Percentiles rank a stretch among this genome's conserved stretches.
Conservation (phyloP, 192 early-diverging fungal species). For the Thamnidium elegans region DNA sequence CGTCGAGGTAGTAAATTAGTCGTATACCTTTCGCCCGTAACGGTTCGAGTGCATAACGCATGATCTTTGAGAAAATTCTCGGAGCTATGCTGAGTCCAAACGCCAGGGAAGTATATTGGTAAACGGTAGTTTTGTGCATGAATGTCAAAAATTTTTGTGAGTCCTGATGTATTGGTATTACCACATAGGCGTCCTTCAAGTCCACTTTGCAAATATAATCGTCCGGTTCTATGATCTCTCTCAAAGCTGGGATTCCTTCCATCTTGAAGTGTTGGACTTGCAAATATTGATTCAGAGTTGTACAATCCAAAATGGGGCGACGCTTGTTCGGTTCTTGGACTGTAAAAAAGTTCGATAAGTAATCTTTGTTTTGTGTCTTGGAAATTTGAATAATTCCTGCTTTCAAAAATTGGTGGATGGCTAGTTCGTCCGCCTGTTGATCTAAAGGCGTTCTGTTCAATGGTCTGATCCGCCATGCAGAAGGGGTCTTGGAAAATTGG, state of each 20-base stretch:
- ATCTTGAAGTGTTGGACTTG: conserved; percentile 29
- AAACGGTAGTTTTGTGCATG: background rate
- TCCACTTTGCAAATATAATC: conserved; percentile 17
- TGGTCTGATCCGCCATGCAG: too few species aligned
- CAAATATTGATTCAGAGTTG: conserved; percentile 4
- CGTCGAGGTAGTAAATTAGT: conserved; percentile 13
- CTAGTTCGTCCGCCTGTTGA: too few species aligned
- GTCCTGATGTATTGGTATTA: conserved; percentile 12
- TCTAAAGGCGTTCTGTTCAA: too few species aligned
- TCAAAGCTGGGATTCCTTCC: conserved; percentile 26
- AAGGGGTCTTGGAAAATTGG: too few species aligned
- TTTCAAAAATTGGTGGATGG: too few species aligned
- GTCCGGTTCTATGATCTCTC: conserved; percentile 18
- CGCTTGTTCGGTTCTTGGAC: too few species aligned
- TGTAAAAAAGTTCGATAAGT: too few species aligned
- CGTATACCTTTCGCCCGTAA: conserved; percentile 11
- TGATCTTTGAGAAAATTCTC: too few species aligned
- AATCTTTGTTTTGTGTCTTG: too few species aligned
- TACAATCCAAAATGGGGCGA: conserved; percentile 14
- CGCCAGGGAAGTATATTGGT: conserved; percentile 7
- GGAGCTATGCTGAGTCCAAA: conserved; percentile 13
- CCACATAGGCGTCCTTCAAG: conserved; percentile 22
- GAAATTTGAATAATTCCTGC: too few species aligned
- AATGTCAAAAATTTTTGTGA: conserved; percentile 9
- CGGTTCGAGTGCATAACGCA: conserved; percentile 14